These are phyloP conservation scores for Ehretia macrophylla DNA, from an alignment of 257 asterid genomes.

Conservation along the genomic window DNA sequence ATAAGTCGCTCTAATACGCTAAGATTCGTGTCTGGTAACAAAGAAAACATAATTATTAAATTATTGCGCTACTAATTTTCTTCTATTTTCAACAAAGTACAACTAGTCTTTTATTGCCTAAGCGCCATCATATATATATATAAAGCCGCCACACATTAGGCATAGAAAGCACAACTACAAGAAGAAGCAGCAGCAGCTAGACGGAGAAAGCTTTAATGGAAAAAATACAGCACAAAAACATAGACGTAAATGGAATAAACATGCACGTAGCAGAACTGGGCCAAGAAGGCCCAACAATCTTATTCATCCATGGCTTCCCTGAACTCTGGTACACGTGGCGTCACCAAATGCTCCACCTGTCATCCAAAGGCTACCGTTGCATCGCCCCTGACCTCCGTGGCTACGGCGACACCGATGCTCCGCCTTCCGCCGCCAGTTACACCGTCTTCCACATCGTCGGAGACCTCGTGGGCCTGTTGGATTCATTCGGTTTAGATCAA, in stretches of 20 bases:
- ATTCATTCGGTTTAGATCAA: conserved; percentile 43
- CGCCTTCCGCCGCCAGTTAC: conserved; percentile 49
- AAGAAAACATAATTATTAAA: too few species aligned
- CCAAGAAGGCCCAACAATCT: conserved; percentile 57
- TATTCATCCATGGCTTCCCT: conserved; percentile 88
- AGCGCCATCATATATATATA: too few species aligned
- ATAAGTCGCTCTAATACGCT: too few species aligned
- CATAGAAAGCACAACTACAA: too few species aligned
- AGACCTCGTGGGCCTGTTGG: conserved; percentile 58
- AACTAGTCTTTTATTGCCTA: too few species aligned
- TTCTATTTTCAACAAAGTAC: too few species aligned
- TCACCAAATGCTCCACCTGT: conserved; percentile 65
- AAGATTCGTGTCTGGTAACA: too few species aligned
- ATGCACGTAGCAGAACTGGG: conserved; percentile 82
- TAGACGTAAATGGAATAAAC: conserved; percentile 52
- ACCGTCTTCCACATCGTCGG: conserved; percentile 71
- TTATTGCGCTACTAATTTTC: too few species aligned
- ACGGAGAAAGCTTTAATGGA: conserved; percentile 44
- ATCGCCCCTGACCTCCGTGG: conserved; percentile 95
- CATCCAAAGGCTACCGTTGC: conserved; percentile 65
- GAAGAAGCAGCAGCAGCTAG: too few species aligned
- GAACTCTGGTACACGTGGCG: conserved; percentile 95
- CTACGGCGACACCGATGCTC: conserved; percentile 76
- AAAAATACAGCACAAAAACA: conserved; percentile 45
- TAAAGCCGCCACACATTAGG: too few species aligned